Conservation (phyloP, 2,329 filamentous ascomycete species). For the Trichoderma sp. region DNA sequence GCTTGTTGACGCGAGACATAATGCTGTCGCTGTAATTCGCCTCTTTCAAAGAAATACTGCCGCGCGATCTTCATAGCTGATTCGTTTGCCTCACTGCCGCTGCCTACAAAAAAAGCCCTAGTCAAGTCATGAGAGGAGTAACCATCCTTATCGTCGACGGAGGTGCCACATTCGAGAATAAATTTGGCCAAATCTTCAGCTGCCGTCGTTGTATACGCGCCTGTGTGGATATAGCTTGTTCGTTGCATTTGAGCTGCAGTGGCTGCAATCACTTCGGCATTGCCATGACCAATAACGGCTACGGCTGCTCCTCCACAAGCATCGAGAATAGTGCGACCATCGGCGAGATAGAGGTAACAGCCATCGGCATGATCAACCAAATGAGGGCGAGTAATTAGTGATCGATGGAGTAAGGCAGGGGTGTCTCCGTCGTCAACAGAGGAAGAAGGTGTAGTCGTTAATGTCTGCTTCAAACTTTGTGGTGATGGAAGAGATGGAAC, state of each 20-base stretch:
- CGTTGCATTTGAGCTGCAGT: conserved; percentile 52
- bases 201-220: conserved; percentile 25
- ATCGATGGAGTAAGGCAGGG: not conserved
- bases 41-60: conserved; percentile 42
- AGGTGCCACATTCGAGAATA: conserved; percentile 22
- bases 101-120: conserved; percentile 4
- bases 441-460: not conserved
- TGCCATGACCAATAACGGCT: conserved; percentile 60
- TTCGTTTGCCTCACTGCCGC: conserved; percentile 39
- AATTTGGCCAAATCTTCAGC: conserved; percentile 31
- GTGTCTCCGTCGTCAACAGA: not conserved
- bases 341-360: conserved; percentile 33
- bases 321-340: not conserved
- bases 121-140: not conserved
- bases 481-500: not conserved
- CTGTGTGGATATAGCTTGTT: conserved; percentile 31
- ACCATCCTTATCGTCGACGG: too few species aligned
- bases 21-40: conserved; percentile 31
- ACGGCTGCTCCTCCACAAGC: conserved; percentile 44
- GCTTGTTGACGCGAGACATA: conserved; percentile 40
- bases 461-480: not conserved
- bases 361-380: not conserved
- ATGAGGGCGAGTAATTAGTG: not conserved
- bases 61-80: conserved; percentile 44
- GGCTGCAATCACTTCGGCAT: conserved; percentile 53